Evolutionary conservation across 2,329 filamentous ascomycete species (phyloP).

Genomic region (Botrytis aclada): DNA sequence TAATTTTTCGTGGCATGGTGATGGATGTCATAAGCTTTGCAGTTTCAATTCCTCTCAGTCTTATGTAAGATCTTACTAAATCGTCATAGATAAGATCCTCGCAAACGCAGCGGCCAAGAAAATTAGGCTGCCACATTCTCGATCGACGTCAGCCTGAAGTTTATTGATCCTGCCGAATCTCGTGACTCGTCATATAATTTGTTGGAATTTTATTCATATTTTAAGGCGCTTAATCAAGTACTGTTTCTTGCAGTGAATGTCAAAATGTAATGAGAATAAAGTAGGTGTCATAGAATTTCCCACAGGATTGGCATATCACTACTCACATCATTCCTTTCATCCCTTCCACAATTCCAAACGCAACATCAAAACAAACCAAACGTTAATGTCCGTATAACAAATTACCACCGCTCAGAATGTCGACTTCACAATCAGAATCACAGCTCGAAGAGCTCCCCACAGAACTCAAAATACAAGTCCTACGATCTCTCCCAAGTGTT

Average conservation of each 20-base stretch:
- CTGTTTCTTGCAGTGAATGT: not conserved
- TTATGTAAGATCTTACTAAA: too few species aligned
- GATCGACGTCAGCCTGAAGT: not conserved
- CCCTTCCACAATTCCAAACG: not conserved
- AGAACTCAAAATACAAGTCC: not conserved
- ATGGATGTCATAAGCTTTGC: too few species aligned
- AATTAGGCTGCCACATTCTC: not conserved
- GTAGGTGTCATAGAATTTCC: not conserved
- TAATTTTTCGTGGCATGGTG: too few species aligned
- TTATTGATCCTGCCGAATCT: too few species aligned
- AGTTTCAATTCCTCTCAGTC: too few species aligned
- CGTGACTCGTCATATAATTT: too few species aligned
- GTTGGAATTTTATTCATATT: not conserved
- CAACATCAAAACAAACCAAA: not conserved
- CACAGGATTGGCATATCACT: not conserved
- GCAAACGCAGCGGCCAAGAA: not conserved
- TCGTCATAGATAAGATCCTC: too few species aligned
- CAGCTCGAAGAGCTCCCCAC: not conserved
- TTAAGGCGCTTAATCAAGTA: not conserved
- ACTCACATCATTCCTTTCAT: not conserved
- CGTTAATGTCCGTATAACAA: not conserved
- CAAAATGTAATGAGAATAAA: not conserved
- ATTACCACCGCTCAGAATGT: not conserved
- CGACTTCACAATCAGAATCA: not conserved
- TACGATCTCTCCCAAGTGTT: not conserved